Percentiles rank a stretch among this genome's conserved stretches.
Evolutionary conservation across 306 rosid genomes (phyloP).

Genomic region (Cicer chorassanicum): DNA sequence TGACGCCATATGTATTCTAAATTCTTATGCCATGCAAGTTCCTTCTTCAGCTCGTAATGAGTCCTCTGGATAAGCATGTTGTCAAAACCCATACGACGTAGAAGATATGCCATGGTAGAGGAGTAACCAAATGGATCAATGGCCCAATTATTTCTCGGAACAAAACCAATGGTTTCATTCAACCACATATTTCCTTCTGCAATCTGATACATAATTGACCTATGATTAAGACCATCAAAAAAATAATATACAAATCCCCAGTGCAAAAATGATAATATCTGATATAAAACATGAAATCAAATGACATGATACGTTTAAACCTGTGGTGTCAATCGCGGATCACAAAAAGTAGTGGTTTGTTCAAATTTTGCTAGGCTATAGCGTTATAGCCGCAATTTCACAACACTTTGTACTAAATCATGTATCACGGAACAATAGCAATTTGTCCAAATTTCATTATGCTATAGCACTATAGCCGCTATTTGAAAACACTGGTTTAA

Average conservation of each 20-base stretch:
- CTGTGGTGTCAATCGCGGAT: neutral
- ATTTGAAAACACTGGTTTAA: neutral
- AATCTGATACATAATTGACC: conserved; percentile 63
- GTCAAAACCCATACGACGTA: conserved; percentile 99
- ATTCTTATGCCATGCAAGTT: conserved; percentile 85
- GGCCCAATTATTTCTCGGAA: conserved; percentile 98
- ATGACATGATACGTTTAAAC: neutral
- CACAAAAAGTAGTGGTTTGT: neutral
- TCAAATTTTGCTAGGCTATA: neutral
- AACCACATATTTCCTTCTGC: conserved; percentile 96
- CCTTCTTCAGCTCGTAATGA: conserved; percentile 97
- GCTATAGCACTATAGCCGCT: neutral
- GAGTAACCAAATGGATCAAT: conserved; percentile 99
- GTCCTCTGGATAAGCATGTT: conserved; percentile 99
- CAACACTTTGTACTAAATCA: neutral
- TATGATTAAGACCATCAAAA: conserved; percentile 39
- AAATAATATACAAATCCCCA: conserved; percentile 34
- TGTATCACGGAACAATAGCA: no score
- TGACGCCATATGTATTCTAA: conserved; percentile 95
- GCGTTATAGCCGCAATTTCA: neutral
- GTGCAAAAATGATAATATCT: conserved; percentile 20
- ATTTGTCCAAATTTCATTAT: no score
- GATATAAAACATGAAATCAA: conserved; percentile 18
- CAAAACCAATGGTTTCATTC: conserved; percentile 84
- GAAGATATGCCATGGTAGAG: conserved; percentile 97